Evolutionary conservation across 208 protist genomes (phyloP).

Genomic region (Ichthyophonus hoferi): DNA sequence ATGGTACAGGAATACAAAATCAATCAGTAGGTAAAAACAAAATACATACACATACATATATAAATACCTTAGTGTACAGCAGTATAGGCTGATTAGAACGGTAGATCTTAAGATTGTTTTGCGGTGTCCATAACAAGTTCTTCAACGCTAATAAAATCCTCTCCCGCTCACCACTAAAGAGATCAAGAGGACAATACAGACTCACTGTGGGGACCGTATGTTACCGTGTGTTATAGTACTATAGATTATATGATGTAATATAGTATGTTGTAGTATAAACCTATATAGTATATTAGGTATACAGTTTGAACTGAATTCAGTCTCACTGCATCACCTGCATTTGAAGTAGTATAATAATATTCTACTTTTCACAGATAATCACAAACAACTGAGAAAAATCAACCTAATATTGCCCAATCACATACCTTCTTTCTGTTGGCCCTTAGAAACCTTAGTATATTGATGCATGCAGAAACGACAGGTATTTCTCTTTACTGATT

Average conservation of each 20-base stretch:
- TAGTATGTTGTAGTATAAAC: no score
- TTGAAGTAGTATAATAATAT: no score
- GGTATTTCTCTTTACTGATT: neutral
- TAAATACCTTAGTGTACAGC: neutral
- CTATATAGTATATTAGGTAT: no score
- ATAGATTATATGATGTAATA: no score
- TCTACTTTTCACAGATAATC: no score
- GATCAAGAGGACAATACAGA: neutral
- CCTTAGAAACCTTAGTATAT: neutral
- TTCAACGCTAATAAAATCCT: neutral
- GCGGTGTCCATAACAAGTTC: neutral
- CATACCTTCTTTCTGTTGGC: neutral
- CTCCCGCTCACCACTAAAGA: neutral
- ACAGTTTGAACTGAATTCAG: no score
- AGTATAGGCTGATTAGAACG: neutral
- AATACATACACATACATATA: neutral
- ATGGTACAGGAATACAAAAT: no score
- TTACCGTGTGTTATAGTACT: no score
- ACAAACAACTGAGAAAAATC: no score
- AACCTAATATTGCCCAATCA: neutral
- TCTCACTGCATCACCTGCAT: no score
- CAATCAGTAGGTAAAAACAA: no score
- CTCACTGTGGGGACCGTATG: neutral
- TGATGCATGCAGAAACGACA: slow-evolving; percentile 31
- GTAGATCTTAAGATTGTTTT: neutral